These are phyloP conservation scores for Ampelocalamus luodianensis DNA, from an alignment of 176 grass and related monocot genomes.

Conservation along the genomic window DNA sequence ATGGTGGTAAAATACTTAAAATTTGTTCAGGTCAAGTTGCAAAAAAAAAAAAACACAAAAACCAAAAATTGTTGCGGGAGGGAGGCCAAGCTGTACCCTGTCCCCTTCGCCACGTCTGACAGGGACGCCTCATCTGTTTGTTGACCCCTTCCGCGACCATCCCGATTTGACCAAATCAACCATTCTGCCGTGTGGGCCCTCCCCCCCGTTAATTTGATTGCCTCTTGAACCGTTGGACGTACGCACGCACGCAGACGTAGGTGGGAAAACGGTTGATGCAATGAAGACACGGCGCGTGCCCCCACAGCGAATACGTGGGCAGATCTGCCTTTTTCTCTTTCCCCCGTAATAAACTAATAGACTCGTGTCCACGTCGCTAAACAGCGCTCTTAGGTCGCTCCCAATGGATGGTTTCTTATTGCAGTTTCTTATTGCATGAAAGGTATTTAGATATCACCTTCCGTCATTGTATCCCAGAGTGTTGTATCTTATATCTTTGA, in stretches of 20 bases:
- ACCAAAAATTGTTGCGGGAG: not conserved
- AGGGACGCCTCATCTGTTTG: not conserved
- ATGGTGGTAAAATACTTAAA: too few species aligned
- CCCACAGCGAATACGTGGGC: constrained; percentile 13
- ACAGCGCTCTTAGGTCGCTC: too few species aligned
- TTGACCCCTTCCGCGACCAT: constrained; percentile 37
- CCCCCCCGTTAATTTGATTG: not conserved
- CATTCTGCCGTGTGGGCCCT: constrained; percentile 45
- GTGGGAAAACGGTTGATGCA: not conserved
- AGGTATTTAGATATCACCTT: too few species aligned
- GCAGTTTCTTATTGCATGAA: too few species aligned
- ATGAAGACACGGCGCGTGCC: constrained; percentile 33
- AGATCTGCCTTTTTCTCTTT: too few species aligned
- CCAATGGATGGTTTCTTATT: too few species aligned
- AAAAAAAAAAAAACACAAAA: not conserved
- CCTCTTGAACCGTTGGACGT: constrained; percentile 12
- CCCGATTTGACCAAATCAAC: constrained; percentile 27
- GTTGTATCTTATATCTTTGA: too few species aligned
- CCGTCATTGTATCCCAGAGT: too few species aligned
- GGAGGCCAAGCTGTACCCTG: not conserved
- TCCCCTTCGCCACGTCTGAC: constrained; percentile 48
- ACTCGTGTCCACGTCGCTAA: constrained; percentile 31
- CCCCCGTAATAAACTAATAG: not conserved
- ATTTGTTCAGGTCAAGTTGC: too few species aligned
- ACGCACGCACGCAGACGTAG: not conserved